Base-by-base conservation (phyloP, 106 monocot species). In the Gastrodia elata region DNA sequence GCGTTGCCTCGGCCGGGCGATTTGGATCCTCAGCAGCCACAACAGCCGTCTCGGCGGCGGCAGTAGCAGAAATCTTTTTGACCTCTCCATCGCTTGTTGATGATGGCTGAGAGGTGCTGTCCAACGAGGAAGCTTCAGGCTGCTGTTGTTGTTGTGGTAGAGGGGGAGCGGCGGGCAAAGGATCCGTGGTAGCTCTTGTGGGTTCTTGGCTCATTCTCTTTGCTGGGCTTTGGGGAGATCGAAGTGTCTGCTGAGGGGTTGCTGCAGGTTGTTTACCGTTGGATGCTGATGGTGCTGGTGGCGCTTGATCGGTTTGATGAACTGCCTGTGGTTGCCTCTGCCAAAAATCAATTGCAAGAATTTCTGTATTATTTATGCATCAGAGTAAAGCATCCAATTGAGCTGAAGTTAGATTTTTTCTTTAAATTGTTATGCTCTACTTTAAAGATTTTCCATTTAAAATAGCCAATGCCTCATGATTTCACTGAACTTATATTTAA, bases 241-340 rank as follows among this genome's bases (percentile, higher is more conserved):
- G 61, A 61, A 32, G 18, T 14, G 24, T 25, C 65, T 40, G 38
- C 22, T 58, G 55, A 11, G 33, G 38, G 36, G 49, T 30, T 10
- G 34, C 41, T 11, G 73, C 4, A 14, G 39, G 39, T 40, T 73
- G 68, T 0, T 39, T 46, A 34, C 70, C 43, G 24, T 55, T 13
- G 39, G 68, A 0, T 48, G 55, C 15, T 20, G 77, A 64, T 77
- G 68, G 0, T 56, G 58, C 14, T 14, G 76, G 49, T 22, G 36
- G 4, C 27, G 74, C 35, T 74, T 71, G 73, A 48, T 77, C 70
- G 22, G 34, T 24, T 32, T 39, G 77, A 24, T 64, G 80, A 34
- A 46, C 61, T n/a, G 57, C n/a, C n/a, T n/a, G n/a, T n/a, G 57
- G 76, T 58, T 83, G 82, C 8, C 71, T 37, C 41, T 61, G 52